phyloP scores from a whole-genome alignment of 2,329 filamentous ascomycete species.

The Polychaeton citri region DNA sequence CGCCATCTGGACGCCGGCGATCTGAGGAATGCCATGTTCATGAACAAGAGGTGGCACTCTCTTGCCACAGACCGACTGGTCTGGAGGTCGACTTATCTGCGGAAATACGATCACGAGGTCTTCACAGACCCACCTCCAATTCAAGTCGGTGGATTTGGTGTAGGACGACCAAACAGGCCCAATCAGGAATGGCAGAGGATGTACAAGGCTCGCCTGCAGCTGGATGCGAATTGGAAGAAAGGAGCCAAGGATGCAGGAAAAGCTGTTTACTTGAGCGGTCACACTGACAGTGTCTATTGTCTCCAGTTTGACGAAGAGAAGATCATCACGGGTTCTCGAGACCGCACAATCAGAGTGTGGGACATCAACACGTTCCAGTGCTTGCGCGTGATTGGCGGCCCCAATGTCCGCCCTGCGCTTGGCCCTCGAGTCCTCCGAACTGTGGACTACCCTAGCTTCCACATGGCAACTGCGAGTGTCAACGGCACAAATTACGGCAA shows the following conservation, averaged over 20 bases:
- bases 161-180: slow-evolving; percentile 35
- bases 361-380: slow-evolving; percentile 83
- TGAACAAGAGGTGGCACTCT: slow-evolving; percentile 44
- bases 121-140: slow-evolving; percentile 31
- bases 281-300: slow-evolving; percentile 94
- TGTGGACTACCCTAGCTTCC: slow-evolving; percentile 26
- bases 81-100: slow-evolving; percentile 50
- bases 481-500: slow-evolving; percentile 35
- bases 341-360: slow-evolving; percentile 93
- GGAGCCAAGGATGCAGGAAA: slow-evolving; percentile 56
- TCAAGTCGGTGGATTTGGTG: slow-evolving; percentile 38
- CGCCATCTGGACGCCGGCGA: slow-evolving; percentile 46
- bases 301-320: slow-evolving; percentile 97
- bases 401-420: slow-evolving; percentile 43
- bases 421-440: slow-evolving; percentile 31
- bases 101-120: slow-evolving; percentile 36
- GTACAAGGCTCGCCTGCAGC: slow-evolving; percentile 60
- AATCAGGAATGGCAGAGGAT: slow-evolving; percentile 76
- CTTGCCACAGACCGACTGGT: slow-evolving; percentile 44
- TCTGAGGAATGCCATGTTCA: slow-evolving; percentile 40
- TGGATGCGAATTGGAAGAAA: slow-evolving; percentile 62
- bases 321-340: slow-evolving; percentile 90
- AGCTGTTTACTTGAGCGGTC: slow-evolving; percentile 81
- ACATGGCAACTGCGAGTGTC: slow-evolving; percentile 27
- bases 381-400: slow-evolving; percentile 68